phyloP scores from a whole-genome alignment of 2,329 filamentous ascomycete genomes.

The Thelonectria olida region DNA sequence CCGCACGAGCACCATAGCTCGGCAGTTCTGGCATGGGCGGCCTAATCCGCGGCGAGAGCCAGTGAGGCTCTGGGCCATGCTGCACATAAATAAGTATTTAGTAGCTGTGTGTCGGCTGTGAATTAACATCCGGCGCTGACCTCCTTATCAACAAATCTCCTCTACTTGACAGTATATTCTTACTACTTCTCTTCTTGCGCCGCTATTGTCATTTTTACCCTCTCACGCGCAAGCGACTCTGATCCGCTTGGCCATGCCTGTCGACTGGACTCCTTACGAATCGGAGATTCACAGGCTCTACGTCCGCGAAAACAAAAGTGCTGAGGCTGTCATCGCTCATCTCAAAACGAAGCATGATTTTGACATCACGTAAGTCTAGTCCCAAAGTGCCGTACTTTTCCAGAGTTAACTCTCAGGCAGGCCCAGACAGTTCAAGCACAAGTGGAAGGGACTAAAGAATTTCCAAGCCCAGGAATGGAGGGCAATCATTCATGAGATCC shows the following conservation, averaged over 20 bases:
- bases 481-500: conserved; percentile 9
- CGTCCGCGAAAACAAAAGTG: background rate
- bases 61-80: no score
- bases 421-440: background rate
- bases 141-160: no score
- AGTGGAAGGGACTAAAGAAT: conserved; percentile 6
- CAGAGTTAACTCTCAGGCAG: background rate
- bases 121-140: no score
- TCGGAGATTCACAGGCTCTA: background rate
- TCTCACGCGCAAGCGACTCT: background rate
- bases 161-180: no score
- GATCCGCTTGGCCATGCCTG: background rate
- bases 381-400: no score
- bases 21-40: background rate
- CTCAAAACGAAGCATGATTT: background rate
- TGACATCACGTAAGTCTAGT: background rate
- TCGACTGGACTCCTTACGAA: background rate
- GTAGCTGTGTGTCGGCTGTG: no score
- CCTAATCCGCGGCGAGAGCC: no score
- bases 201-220: background rate
- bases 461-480: conserved; percentile 5
- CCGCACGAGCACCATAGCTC: background rate
- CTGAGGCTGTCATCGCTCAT: background rate
- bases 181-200: background rate
- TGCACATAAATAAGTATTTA: no score